Conservation (phyloP, 257 asterid genomes). For the Nicotiana noctiflora region DNA sequence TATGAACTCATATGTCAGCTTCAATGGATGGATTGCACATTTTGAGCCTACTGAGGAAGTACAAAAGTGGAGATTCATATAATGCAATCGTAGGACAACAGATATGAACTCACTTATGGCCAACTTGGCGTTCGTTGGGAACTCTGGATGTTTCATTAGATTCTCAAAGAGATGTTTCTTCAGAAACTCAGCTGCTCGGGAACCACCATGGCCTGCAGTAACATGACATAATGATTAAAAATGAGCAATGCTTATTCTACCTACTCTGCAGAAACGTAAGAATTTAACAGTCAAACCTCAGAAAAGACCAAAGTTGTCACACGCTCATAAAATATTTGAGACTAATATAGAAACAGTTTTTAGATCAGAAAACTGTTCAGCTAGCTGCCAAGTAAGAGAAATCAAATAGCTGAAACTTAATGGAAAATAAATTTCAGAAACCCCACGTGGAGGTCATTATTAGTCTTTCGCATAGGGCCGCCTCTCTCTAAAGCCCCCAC, state of each 20-base stretch:
- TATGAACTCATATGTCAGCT: conserved; percentile 37
- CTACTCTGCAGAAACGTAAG: neutral
- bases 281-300: neutral
- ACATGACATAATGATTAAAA: conserved; percentile 22
- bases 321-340: neutral
- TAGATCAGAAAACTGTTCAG: neutral
- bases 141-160: conserved; percentile 79
- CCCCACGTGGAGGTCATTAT: neutral
- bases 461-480: neutral
- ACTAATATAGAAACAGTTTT: neutral
- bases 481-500: neutral
- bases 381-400: conserved; percentile 8
- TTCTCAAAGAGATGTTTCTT: conserved; percentile 87
- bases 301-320: neutral
- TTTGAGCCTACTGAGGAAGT: neutral
- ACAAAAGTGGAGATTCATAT: conserved; percentile 6
- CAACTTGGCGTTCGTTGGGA: conserved; percentile 51
- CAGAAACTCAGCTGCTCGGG: conserved; percentile 96
- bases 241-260: neutral
- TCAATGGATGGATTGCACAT: conserved; percentile 11
- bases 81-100: conserved; percentile 8
- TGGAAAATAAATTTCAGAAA: neutral
- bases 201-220: conserved; percentile 92
- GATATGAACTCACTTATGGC: conserved; percentile 77
- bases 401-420: neutral